Conservation (phyloP, 148 eudicot species). For the Salicornia ramosissima region DNA sequence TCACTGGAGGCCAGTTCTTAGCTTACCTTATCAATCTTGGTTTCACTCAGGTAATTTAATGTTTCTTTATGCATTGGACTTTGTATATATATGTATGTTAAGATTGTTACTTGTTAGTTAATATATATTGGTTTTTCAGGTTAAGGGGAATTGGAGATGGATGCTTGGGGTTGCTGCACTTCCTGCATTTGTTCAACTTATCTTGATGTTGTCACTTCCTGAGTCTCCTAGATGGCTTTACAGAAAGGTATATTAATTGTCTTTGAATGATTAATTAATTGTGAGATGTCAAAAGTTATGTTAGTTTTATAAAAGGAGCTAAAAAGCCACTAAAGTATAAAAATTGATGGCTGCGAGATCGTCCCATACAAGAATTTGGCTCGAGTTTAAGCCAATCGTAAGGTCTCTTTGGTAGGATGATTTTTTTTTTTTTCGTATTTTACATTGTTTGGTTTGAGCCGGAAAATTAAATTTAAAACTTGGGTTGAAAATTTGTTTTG, state of each 20-base stretch:
- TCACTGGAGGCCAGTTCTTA: slow-evolving; percentile 39
- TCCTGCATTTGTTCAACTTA: slow-evolving; percentile 26
- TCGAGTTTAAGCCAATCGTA: too few species aligned
- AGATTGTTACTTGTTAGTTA: background rate
- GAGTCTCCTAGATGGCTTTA: slow-evolving; percentile 40
- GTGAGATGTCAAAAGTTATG: background rate
- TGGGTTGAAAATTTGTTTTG: too few species aligned
- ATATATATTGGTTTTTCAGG: slow-evolving; percentile 12
- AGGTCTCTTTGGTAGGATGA: too few species aligned
- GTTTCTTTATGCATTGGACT: background rate
- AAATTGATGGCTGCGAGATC: too few species aligned
- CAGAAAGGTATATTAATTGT: slow-evolving; percentile 23
- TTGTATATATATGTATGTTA: background rate
- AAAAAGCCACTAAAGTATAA: too few species aligned
- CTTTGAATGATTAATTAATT: too few species aligned
- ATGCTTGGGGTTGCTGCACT: slow-evolving; percentile 38
- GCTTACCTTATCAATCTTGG: slow-evolving; percentile 37
- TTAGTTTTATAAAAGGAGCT: too few species aligned
- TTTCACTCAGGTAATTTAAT: slow-evolving; percentile 34
- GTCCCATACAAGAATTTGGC: too few species aligned
- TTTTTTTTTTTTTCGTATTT: too few species aligned
- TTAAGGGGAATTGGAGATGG: slow-evolving; percentile 42
- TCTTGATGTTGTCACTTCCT: slow-evolving; percentile 29
- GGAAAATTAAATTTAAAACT: too few species aligned
- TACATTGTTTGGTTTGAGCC: too few species aligned